Evolutionary conservation across 371 early-diverging fungal genomes (phyloP).

Genomic region (Cokeromyces recurvatus): DNA sequence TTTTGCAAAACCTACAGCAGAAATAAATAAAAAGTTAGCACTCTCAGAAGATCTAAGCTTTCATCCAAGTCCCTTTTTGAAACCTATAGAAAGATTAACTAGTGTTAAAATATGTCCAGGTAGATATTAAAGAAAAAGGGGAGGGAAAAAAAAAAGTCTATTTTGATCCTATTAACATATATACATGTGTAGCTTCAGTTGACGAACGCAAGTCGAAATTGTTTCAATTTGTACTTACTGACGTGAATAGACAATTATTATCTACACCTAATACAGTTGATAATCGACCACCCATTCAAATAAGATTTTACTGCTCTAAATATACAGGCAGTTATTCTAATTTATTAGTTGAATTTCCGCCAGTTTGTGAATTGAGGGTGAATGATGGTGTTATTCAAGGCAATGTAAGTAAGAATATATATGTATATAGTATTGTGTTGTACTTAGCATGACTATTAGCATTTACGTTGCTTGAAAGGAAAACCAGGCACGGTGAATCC

Average conservation of each 20-base stretch:
- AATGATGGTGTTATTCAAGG: slow-evolving; percentile 40
- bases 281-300: slow-evolving; percentile 12
- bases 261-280: slow-evolving; percentile 3
- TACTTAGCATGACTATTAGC: slow-evolving; percentile 28
- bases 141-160: no score
- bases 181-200: slow-evolving; percentile 1
- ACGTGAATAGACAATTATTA: slow-evolving; percentile 3
- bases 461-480: slow-evolving; percentile 52
- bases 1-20: no score
- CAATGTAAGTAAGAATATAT: slow-evolving; percentile 36
- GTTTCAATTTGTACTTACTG: slow-evolving; percentile 13
- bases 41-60: slow-evolving; percentile 3
- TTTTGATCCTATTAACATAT: neutral
- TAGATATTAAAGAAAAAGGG: slow-evolving; percentile 8
- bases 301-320: slow-evolving; percentile 21
- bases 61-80: slow-evolving; percentile 35
- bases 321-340: neutral
- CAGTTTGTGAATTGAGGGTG: slow-evolving; percentile 45
- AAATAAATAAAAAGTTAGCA: neutral
- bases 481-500: slow-evolving; percentile 62
- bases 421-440: no score
- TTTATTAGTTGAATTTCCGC: slow-evolving; percentile 37
- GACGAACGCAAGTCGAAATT: slow-evolving; percentile 3
- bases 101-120: slow-evolving; percentile 25
- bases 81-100: slow-evolving; percentile 18